These are phyloP conservation scores for Pseudonitzschia delicatissima DNA, from an alignment of 108 stramenopile genomes.

Conservation along the genomic window DNA sequence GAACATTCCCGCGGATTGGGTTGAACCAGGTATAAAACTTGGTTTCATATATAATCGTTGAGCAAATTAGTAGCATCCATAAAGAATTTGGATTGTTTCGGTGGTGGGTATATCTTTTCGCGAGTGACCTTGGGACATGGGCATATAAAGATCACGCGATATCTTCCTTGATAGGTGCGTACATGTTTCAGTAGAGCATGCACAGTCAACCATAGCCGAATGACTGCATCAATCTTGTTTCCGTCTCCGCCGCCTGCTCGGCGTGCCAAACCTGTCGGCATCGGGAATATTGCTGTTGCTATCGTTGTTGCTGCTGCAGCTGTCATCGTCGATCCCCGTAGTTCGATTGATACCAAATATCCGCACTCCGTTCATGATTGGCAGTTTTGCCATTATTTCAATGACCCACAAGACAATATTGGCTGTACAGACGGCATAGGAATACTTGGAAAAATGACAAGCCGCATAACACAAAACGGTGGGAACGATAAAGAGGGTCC, in stretches of 20 bases:
- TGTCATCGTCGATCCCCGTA: constrained; percentile 88
- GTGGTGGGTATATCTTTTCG: too few species aligned
- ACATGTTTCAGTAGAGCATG: too few species aligned
- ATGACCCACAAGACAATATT: constrained; percentile 86
- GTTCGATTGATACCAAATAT: constrained; percentile 95
- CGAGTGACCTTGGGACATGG: too few species aligned
- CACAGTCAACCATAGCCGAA: background rate
- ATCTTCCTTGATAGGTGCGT: too few species aligned
- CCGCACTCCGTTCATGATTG: constrained; percentile 94
- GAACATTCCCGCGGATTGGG: too few species aligned
- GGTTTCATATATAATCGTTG: too few species aligned
- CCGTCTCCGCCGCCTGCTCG: background rate
- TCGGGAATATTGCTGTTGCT: background rate
- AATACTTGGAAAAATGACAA: constrained; percentile 73
- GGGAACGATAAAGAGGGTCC: constrained; percentile 65
- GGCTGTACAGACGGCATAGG: constrained; percentile 38
- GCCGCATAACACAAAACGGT: constrained; percentile 76
- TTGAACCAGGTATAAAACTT: too few species aligned
- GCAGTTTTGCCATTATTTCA: constrained; percentile 85
- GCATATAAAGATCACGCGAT: too few species aligned
- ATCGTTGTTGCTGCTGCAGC: background rate
- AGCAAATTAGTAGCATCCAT: too few species aligned
- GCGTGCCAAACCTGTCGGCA: background rate
- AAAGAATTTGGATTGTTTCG: too few species aligned
- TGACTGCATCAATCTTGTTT: background rate